Conservation (phyloP, 2,329 filamentous ascomycete genomes). For the Moelleriella libera region DNA sequence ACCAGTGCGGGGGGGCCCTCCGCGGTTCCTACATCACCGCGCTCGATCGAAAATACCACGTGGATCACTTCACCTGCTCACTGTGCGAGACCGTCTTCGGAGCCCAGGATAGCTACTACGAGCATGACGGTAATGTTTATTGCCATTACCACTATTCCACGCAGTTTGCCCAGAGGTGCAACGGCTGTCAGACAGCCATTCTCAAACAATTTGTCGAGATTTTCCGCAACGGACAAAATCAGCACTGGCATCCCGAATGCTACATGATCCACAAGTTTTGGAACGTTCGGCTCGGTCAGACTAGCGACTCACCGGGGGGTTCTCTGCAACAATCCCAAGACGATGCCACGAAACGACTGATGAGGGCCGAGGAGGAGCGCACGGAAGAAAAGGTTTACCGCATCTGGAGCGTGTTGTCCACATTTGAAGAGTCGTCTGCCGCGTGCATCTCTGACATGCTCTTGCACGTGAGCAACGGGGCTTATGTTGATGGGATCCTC, state of each 20-base stretch:
- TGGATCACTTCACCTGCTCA: constrained; percentile 97
- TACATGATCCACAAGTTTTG: constrained; percentile 99
- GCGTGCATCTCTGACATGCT: constrained; percentile 99
- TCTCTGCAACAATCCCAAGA: constrained; percentile 28
- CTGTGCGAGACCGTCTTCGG: constrained; percentile 96
- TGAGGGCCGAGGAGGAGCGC: constrained; percentile 75
- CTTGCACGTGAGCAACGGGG: constrained; percentile 92
- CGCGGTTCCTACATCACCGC: constrained; percentile 97
- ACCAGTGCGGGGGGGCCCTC: constrained; percentile 81
- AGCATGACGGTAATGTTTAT: constrained; percentile 91
- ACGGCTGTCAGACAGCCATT: constrained; percentile 92
- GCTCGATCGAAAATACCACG: constrained; percentile 94
- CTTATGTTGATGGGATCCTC: constrained; percentile 87
- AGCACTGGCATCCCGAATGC: constrained; percentile 98
- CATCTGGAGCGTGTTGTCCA: constrained; percentile 95
- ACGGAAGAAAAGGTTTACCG: constrained; percentile 97
- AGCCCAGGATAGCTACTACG: constrained; percentile 96
- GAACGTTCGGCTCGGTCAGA: constrained; percentile 76
- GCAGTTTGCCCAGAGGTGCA: constrained; percentile 88
- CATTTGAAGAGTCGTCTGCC: constrained; percentile 93
- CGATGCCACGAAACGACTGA: constrained; percentile 53
- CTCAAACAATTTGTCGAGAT: constrained; percentile 99
- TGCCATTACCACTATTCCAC: constrained; percentile 99
- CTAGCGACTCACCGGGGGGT: constrained; percentile 34
- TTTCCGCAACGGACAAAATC: constrained; percentile 92